These are phyloP conservation scores for Hypoxylon sp. DNA, from an alignment of 2,329 filamentous ascomycete genomes.

Conservation along the genomic window DNA sequence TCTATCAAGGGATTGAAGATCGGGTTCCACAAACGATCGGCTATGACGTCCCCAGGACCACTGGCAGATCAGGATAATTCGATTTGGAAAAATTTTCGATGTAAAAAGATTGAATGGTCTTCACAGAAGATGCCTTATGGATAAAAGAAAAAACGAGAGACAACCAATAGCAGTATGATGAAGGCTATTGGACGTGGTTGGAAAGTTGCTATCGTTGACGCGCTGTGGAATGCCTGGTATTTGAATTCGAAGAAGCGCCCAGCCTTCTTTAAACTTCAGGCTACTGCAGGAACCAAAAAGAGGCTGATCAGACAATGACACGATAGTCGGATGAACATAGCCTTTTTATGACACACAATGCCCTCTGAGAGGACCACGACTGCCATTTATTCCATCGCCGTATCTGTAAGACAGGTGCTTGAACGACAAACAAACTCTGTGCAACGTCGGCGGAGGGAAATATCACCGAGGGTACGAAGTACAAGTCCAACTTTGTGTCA, in stretches of 20 bases:
- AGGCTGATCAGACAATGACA: conserved; percentile 23
- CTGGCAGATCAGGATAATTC: conserved; percentile 21
- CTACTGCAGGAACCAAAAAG: conserved; percentile 17
- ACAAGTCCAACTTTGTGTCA: conserved; percentile 16
- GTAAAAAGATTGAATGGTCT: conserved; percentile 7
- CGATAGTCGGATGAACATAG: conserved; percentile 17
- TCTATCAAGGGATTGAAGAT: conserved; percentile 34
- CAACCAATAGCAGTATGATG: conserved; percentile 3
- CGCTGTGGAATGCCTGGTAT: conserved; percentile 24
- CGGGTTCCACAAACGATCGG: conserved; percentile 21
- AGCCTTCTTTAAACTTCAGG: conserved; percentile 24
- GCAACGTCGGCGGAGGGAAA: conserved; percentile 13
- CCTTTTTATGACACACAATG: conserved; percentile 28
- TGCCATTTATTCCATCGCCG: conserved; percentile 9
- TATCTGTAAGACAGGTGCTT: background rate
- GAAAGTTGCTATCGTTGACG: conserved; percentile 2
- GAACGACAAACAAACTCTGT: conserved; percentile 9
- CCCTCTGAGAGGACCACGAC: background rate
- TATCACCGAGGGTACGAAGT: conserved; percentile 11
- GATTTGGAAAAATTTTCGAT: background rate
- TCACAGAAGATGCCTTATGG: conserved; percentile 4
- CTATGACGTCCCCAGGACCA: conserved; percentile 36
- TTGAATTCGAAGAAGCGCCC: conserved; percentile 3
- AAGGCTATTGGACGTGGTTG: conserved; percentile 3
- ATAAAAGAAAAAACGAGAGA: background rate